These are phyloP conservation scores for Glonium stellatum DNA, from an alignment of 495 filamentous ascomycete genomes.

Conservation along the genomic window DNA sequence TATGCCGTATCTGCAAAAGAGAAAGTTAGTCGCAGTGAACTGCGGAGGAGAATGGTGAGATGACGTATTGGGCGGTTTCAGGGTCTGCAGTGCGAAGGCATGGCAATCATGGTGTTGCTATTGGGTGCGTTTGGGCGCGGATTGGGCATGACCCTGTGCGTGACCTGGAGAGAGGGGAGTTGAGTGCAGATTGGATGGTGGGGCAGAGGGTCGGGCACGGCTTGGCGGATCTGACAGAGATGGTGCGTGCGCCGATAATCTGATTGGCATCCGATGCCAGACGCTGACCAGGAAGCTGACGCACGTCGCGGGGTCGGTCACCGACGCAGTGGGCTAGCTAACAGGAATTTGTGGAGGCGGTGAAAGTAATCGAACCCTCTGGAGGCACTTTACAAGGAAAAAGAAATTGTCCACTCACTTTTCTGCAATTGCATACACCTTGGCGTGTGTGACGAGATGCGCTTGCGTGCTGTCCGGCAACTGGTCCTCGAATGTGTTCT, in stretches of 20 bases:
- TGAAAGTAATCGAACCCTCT: too few relatives aligned
- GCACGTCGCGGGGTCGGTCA: background rate
- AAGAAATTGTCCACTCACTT: conserved; percentile 28
- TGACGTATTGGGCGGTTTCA: conserved; percentile 14
- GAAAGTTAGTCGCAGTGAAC: conserved; percentile 3
- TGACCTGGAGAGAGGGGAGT: background rate
- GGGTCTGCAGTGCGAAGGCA: conserved; percentile 8
- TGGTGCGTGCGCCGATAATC: conserved; percentile 5
- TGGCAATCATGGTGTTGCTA: background rate
- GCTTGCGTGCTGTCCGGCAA: conserved; percentile 17
- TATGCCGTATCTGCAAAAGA: conserved; percentile 37
- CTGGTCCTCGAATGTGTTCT: conserved; percentile 7
- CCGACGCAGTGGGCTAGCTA: background rate
- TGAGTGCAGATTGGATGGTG: conserved; percentile 6
- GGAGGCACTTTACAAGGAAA: background rate
- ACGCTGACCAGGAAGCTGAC: background rate
- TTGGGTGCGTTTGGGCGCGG: background rate
- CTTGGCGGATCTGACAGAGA: conserved; percentile 8
- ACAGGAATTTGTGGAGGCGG: conserved; percentile 8
- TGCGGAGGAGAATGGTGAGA: background rate
- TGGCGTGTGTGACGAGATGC: conserved; percentile 33
- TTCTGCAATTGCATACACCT: conserved; percentile 40
- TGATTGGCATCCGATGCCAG: conserved; percentile 13
- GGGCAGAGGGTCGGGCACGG: background rate
- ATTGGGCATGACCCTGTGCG: background rate